phyloP scores from a whole-genome alignment of 129 eudicot genomes.

The Chrysanthemum lavandulifolium region DNA sequence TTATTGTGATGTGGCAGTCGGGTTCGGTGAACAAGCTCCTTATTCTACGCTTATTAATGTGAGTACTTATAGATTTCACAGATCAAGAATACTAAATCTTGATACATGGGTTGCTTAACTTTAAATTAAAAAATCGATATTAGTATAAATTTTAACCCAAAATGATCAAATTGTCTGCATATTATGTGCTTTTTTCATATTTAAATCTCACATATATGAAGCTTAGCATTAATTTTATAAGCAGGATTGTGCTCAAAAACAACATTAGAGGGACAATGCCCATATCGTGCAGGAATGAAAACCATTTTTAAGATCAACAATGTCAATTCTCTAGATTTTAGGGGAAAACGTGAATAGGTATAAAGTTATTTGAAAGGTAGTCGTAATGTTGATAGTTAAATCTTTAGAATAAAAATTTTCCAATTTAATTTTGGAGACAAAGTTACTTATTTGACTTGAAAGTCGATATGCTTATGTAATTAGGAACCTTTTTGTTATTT shows the following conservation, averaged over 20 bases:
- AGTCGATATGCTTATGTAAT: not conserved
- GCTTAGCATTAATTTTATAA: not conserved
- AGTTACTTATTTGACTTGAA: not conserved
- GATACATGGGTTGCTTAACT: not conserved
- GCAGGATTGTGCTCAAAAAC: too few relatives aligned
- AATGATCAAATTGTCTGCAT: not conserved
- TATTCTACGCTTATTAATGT: conserved; percentile 71
- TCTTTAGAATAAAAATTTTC: too few relatives aligned
- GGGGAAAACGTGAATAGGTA: too few relatives aligned
- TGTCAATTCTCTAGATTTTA: too few relatives aligned
- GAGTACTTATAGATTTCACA: conserved; percentile 20
- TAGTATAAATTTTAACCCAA: too few relatives aligned
- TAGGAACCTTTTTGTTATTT: too few relatives aligned
- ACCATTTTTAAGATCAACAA: too few relatives aligned
- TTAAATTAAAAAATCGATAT: not conserved
- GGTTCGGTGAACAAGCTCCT: conserved; percentile 70
- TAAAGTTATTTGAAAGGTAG: too few relatives aligned
- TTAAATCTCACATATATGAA: not conserved
- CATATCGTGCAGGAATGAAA: too few relatives aligned
- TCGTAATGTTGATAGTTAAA: too few relatives aligned
- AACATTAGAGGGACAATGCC: too few relatives aligned
- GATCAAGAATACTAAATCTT: not conserved
- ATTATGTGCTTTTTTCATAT: not conserved
- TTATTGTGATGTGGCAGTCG: conserved; percentile 71
- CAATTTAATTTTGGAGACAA: too few relatives aligned